These are phyloP conservation scores for Trypethelium eluteriae DNA, from an alignment of 495 filamentous ascomycete genomes.

Conservation along the genomic window DNA sequence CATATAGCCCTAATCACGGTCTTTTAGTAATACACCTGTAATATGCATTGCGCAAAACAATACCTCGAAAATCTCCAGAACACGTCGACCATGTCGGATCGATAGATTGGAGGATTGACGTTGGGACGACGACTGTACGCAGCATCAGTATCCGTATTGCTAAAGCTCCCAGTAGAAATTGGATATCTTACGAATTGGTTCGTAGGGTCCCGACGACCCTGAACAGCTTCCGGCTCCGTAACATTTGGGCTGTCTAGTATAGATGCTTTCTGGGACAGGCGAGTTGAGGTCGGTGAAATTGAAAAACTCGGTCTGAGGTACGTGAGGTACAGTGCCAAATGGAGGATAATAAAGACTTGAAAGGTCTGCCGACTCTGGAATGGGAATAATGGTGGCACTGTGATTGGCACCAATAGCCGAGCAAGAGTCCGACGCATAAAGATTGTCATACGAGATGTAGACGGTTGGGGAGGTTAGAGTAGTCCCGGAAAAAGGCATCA, in stretches of 20 bases:
- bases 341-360: not conserved
- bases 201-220: not conserved
- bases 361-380: not conserved
- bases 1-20: not conserved
- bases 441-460: constrained; percentile 11
- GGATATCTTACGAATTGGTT: not conserved
- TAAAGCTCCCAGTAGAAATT: not conserved
- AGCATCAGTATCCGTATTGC: not conserved
- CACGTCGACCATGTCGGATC: constrained; percentile 1
- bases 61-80: not conserved
- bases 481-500: not conserved
- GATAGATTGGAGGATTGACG: not conserved
- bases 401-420: constrained; percentile 1
- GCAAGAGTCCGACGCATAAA: constrained; percentile 15
- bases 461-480: constrained; percentile 11
- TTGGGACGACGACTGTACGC: not conserved
- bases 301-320: constrained; percentile 2
- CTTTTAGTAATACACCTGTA: not conserved
- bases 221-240: not conserved
- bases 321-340: not conserved
- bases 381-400: constrained; percentile 4
- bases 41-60: not conserved
- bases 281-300: constrained; percentile 10
- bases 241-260: constrained; percentile 10
- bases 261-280: constrained; percentile 8